A percentile compares a stretch with the other conserved stretches of the same genome.
Evolutionary conservation across 495 filamentous ascomycete genomes (phyloP).

Genomic region (Neurospora tetrasperma): DNA sequence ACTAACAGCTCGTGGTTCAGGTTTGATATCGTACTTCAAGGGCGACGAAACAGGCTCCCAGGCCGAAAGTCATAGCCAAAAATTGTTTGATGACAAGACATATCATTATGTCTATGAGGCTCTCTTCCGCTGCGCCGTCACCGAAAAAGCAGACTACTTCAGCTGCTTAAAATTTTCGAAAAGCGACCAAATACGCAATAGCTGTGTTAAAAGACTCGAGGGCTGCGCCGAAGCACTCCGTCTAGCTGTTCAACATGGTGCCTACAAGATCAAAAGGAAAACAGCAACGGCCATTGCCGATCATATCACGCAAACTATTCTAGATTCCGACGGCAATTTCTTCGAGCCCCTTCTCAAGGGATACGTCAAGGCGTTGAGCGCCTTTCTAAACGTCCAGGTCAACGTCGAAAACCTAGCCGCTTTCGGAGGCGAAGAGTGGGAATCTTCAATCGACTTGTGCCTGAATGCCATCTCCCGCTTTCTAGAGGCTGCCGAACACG

Average conservation of each 20-base stretch:
- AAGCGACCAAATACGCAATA: slow-evolving; percentile 18
- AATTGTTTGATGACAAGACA: slow-evolving; percentile 51
- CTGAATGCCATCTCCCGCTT: slow-evolving; percentile 39
- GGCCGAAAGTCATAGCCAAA: slow-evolving; percentile 7
- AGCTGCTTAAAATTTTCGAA: slow-evolving; percentile 37
- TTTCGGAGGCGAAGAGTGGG: slow-evolving; percentile 47
- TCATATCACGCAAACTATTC: slow-evolving; percentile 70
- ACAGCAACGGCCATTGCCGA: slow-evolving; percentile 68
- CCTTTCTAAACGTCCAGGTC: slow-evolving; percentile 58
- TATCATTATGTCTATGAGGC: slow-evolving; percentile 76
- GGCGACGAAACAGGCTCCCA: slow-evolving; percentile 8
- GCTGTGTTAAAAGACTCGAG: slow-evolving; percentile 50
- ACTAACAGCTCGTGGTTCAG: slow-evolving; percentile 42
- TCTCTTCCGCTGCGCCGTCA: slow-evolving; percentile 57
- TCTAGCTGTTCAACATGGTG: slow-evolving; percentile 55
- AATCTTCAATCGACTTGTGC: slow-evolving; percentile 57
- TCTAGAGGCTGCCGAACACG: slow-evolving; percentile 27
- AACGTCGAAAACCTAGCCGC: slow-evolving; percentile 66
- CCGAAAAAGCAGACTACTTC: slow-evolving; percentile 56
- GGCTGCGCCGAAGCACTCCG: slow-evolving; percentile 64
- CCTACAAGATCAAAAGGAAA: slow-evolving; percentile 58
- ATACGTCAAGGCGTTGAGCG: slow-evolving; percentile 65
- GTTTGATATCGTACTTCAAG: slow-evolving; percentile 18
- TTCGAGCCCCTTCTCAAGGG: slow-evolving; percentile 62
- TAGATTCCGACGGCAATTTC: slow-evolving; percentile 49